Base-by-base conservation (phyloP, 2,329 filamentous ascomycete genomes). In the Apiospora saccharicola region DNA sequence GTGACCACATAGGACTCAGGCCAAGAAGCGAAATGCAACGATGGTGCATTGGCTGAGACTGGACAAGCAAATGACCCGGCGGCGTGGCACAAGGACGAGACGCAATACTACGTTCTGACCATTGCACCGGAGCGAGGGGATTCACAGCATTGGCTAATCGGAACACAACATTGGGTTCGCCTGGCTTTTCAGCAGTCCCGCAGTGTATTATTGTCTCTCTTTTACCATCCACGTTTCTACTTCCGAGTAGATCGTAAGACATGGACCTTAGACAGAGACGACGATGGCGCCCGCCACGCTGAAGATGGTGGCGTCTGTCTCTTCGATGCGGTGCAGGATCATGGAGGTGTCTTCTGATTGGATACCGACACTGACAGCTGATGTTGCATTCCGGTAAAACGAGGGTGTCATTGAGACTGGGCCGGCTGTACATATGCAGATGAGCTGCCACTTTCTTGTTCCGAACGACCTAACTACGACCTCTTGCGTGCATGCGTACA, bases 1-100 rank as follows among this genome's bases (percentile, higher is more conserved):
- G 5, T n/a, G 41, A 22, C n/a, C 57, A 41, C 30, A 13, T 14
- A 41, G 34, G 57, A 41, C 19, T n/a, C 5, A 64, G 24, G 34
- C 57, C 19, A 22, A 64, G 57, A 8, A 19, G 22, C 5, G 34
- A 14, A 64, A 41, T 64, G 57, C n/a, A 64, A 64, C 57, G 19
- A 3, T 64, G 1, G 34, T 13, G 34, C 22, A n/a, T 41, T 41
- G 57, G 34, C 57, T 24, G 19, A 64, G 34, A 64, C 34, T 22
- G 34, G 19, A 41, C 4, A 24, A 64, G 34, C 57, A 64, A 64
- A 64, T 64, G 57, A 64, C 57, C 57, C 57, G 34, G 22, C 57
- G 34, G 57, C 34, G 22, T 64, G 57, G 57, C 57, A 41, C 57
- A 64, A 41, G 57, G 57, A 3, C 12, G 57, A 41, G 34, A 10